Percentiles rank a stretch among this genome's conserved stretches.
Evolutionary conservation across 345 rosid genomes (phyloP).

Genomic region (Diplotaxis tenuifolia): DNA sequence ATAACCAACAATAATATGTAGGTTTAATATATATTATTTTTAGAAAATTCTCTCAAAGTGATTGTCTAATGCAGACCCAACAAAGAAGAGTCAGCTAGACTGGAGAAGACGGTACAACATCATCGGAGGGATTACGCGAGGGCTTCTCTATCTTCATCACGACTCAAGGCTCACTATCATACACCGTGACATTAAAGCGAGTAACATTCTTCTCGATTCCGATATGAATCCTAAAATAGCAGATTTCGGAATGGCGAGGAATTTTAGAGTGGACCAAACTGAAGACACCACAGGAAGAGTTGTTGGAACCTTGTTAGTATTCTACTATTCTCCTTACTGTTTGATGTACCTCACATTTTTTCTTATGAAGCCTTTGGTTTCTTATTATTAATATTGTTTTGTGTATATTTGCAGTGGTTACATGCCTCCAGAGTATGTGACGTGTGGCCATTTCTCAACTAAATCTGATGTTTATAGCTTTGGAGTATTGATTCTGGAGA

Average conservation of each 20-base stretch:
- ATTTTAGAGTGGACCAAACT: constrained; percentile 10
- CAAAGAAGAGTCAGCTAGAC: background rate
- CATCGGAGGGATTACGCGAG: background rate
- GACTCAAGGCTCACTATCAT: constrained; percentile 28
- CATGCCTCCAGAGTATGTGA: constrained; percentile 43
- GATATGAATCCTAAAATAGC: constrained; percentile 21
- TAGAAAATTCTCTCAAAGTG: background rate
- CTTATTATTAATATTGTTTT: background rate
- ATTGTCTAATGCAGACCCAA: background rate
- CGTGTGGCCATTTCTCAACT: constrained; percentile 26
- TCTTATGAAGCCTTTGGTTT: background rate
- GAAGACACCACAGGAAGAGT: background rate
- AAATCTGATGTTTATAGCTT: constrained; percentile 44
- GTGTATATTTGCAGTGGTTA: constrained; percentile 33
- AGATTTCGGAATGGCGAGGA: constrained; percentile 20
- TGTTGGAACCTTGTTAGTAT: constrained; percentile 29
- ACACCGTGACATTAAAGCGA: constrained; percentile 28
- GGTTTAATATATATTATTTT: background rate
- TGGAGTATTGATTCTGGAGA: constrained; percentile 39
- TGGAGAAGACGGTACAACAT: background rate
- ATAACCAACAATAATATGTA: background rate
- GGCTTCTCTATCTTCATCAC: constrained; percentile 26
- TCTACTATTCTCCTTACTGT: background rate
- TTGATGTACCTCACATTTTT: background rate
- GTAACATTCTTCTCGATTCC: constrained; percentile 17